Percentiles rank a stretch among this genome's conserved stretches.
Evolutionary conservation across 768 basidiomycete genomes (phyloP).

Genomic region (Hypholoma sublateritium): DNA sequence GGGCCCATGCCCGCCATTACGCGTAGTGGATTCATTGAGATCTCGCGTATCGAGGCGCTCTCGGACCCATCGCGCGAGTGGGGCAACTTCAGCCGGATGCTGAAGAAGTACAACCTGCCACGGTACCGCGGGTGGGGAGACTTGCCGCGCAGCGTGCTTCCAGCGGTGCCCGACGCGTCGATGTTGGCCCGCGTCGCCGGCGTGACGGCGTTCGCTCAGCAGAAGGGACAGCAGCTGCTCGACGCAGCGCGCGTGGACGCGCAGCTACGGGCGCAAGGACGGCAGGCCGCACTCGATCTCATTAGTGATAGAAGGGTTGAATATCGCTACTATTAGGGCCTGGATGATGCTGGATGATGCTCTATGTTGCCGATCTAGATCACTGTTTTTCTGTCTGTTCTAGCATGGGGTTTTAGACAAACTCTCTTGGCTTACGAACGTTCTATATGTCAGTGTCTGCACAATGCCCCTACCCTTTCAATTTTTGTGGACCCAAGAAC

Average conservation of each 20-base stretch:
- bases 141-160: slow-evolving; percentile 9
- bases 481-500: too few species aligned
- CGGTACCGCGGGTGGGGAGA: slow-evolving; percentile 11
- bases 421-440: too few species aligned
- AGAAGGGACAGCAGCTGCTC: slow-evolving; percentile 1
- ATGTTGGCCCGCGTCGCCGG: slow-evolving; percentile 9
- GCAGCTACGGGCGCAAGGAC: not conserved
- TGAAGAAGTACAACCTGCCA: slow-evolving; percentile 10
- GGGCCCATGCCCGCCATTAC: slow-evolving; percentile 14
- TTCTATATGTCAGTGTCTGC: too few species aligned
- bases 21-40: slow-evolving; percentile 10
- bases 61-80: slow-evolving; percentile 9
- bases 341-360: too few species aligned
- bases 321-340: slow-evolving; percentile 7
- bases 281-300: slow-evolving; percentile 5
- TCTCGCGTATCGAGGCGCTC: slow-evolving; percentile 1
- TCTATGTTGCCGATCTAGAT: too few species aligned
- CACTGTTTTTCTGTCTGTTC: too few species aligned
- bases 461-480: too few species aligned
- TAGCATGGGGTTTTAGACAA: too few species aligned
- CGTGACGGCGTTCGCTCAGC: slow-evolving; percentile 3
- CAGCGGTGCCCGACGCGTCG: slow-evolving; percentile 5
- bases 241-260: slow-evolving; percentile 3
- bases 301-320: slow-evolving; percentile 8
- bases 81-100: slow-evolving; percentile 10